Evolutionary conservation across 2,329 filamentous ascomycete species (phyloP).

Genomic region (Colletotrichum coccodes): DNA sequence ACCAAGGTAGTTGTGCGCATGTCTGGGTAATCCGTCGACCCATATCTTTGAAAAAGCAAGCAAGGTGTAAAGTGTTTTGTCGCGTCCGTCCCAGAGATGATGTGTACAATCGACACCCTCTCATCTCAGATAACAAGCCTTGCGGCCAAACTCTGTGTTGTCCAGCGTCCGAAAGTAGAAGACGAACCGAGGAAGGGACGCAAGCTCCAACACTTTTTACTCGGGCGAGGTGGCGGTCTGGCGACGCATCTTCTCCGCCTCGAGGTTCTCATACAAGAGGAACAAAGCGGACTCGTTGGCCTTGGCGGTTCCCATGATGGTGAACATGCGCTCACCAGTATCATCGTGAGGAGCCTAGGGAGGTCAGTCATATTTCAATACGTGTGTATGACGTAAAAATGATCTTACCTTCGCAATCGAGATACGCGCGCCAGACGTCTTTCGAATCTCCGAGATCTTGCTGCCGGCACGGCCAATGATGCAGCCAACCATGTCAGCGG

Average conservation of each 20-base stretch:
- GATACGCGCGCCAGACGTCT: conserved; percentile 95
- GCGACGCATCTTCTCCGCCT: conserved; percentile 98
- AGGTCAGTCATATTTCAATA: conserved; percentile 33
- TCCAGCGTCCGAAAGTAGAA: conserved; percentile 1
- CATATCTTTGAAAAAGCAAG: conserved; percentile 5
- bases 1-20: conserved; percentile 2
- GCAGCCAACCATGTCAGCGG: conserved; percentile 99
- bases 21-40: conserved; percentile 12
- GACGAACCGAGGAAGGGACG: conserved; percentile 21
- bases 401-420: conserved; percentile 88
- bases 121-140: conserved; percentile 18
- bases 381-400: not conserved
- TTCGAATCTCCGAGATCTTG: conserved; percentile 99
- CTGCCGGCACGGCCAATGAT: conserved; percentile 95
- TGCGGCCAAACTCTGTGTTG: conserved; percentile 31
- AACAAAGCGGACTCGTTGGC: conserved; percentile 97
- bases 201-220: conserved; percentile 45
- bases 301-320: conserved; percentile 94
- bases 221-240: conserved; percentile 68
- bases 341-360: conserved; percentile 88
- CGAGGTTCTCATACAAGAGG: conserved; percentile 97
- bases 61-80: conserved; percentile 11
- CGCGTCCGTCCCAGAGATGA: conserved; percentile 13
- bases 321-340: conserved; percentile 99
- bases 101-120: not conserved